These are phyloP conservation scores for Colletotrichum plurivorum DNA, from an alignment of 2,329 filamentous ascomycete species.

Conservation along the genomic window DNA sequence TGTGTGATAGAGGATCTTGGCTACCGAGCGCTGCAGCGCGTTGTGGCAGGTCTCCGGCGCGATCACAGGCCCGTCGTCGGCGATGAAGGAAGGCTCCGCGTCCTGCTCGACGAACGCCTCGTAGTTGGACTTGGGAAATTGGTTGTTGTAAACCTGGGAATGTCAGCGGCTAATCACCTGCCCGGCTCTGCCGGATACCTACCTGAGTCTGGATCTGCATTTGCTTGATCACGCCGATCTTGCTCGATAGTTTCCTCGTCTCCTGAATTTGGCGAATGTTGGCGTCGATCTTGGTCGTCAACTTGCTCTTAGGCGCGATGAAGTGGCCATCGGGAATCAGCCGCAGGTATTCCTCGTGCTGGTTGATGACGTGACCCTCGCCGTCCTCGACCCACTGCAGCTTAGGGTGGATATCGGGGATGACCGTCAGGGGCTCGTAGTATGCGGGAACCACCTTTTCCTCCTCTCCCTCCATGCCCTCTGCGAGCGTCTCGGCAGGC, in stretches of 20 bases:
- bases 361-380: slow-evolving; percentile 90
- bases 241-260: slow-evolving; percentile 94
- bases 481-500: slow-evolving; percentile 83
- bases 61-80: slow-evolving; percentile 90
- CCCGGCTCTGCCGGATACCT: slow-evolving; percentile 48
- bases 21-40: slow-evolving; percentile 90
- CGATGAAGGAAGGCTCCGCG: slow-evolving; percentile 89
- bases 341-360: slow-evolving; percentile 86
- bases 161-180: slow-evolving; percentile 7
- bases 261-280: slow-evolving; percentile 98
- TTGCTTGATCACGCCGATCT: slow-evolving; percentile 98
- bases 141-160: slow-evolving; percentile 91
- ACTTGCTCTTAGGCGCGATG: slow-evolving; percentile 78
- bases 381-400: slow-evolving; percentile 91
- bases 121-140: slow-evolving; percentile 96
- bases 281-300: slow-evolving; percentile 85
- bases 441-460: slow-evolving; percentile 93
- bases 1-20: slow-evolving; percentile 94
- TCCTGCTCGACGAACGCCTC: slow-evolving; percentile 91
- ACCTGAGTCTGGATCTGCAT: slow-evolving; percentile 99
- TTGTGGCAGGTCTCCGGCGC: slow-evolving; percentile 85
- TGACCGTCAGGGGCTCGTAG: slow-evolving; percentile 87
- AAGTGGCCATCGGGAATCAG: slow-evolving; percentile 84
- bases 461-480: slow-evolving; percentile 93
- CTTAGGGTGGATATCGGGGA: slow-evolving; percentile 85